Base-by-base conservation (phyloP, 495 filamentous ascomycete genomes). In the Astrothelium subdiscretum region DNA sequence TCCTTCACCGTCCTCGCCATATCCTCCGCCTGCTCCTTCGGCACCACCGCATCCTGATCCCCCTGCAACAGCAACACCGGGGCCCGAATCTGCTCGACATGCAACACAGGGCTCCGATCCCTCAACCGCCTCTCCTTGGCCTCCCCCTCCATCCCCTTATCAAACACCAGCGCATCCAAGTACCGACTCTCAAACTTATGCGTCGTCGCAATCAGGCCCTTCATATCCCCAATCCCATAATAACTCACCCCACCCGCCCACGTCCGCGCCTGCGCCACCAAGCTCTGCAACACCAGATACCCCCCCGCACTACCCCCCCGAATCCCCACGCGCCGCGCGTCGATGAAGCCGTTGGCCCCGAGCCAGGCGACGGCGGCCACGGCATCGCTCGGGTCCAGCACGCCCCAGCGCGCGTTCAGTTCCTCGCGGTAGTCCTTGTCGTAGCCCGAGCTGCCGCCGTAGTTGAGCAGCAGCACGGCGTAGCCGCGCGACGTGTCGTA, bases 121-220 rank as follows among this genome's bases (percentile, higher is more conserved):
- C 48, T 20, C 79, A 77, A 58, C 78, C 67, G 58, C 68, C 80
- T 78, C 71, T 78, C 71, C 10, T 65, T 43, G 31, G 60, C 51
- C 12, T 15, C 22, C n/a, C 15, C 48, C 3, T 15, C 24, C 48
- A 54, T 54, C 48, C 24, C 48, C 48, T 4, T 3, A 8, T 8
- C 62, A 32, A 76, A 71, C 6, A 79, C 51, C 27, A 81, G 69
- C 15, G 65, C 68, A 20, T 74, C 70, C 35, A 78, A 68, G 65
- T 83, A 80, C 38, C 76, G 72, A 31, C 71, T 74, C 66, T 83
- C 80, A 57, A 81, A 77, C 66, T 83, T 83, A 60, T 82, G 79
- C 0, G 78, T 80, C 38, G 74, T 73, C 1, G 67, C 74, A 22
- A 67, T 69, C 8, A 81, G 66, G 4, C 68, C 67, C 59, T 68